Evolutionary conservation across 2,329 filamentous ascomycete species (phyloP), one percentile per base, ranked within the genome.

Genomic region (Zopfia rhizophila): DNA sequence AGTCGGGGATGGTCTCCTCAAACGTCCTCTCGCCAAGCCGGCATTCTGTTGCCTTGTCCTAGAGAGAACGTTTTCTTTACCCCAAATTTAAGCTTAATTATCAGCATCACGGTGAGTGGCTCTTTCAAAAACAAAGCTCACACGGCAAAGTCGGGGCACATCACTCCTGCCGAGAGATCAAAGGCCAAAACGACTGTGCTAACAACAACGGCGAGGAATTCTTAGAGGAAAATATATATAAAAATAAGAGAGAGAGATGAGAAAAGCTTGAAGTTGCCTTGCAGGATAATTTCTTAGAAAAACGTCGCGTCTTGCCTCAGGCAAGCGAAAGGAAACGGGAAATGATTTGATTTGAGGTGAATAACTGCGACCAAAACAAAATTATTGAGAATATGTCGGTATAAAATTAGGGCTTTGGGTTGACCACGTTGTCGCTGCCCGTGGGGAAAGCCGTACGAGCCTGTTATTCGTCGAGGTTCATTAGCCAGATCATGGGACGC

Each of bases 61-160:
- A 32, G 25, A 14, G 14, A 42, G 29, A 22, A 10, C 38, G 24
- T 38, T 42, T 38, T 22, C 22, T 33, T 17, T 18, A 25, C 19
- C 29, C 31, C 31, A 45, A 52, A 48, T 41, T 51, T 40, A 50
- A 51, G 45, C 48, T 59, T 55, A 56, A 53, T 54, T 32, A 23
- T 48, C 14, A 12, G n/a, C 4, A 29, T 16, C 6, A 12, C 24
- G 32, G 8, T 48, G 41, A 52, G 28, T 51, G 49, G 55, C 32
- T 42, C 21, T 6, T 6, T 18, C 21, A 29, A 37, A 13, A 14
- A 24, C 12, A 11, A 14, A 31, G 30, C 11, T 12, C 21, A 33
- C 16, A 29, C 38, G 25, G 45, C 35, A 27, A 27, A n/a, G 24
- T 27, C n/a, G 8, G n/a, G 24, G n/a, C n/a, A n/a, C n/a, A n/a